A percentile compares a stretch with the other conserved stretches of the same genome.
These are phyloP conservation scores for Metarhizium anisopliae DNA, from an alignment of 2,329 filamentous ascomycete species.

Conservation along the genomic window DNA sequence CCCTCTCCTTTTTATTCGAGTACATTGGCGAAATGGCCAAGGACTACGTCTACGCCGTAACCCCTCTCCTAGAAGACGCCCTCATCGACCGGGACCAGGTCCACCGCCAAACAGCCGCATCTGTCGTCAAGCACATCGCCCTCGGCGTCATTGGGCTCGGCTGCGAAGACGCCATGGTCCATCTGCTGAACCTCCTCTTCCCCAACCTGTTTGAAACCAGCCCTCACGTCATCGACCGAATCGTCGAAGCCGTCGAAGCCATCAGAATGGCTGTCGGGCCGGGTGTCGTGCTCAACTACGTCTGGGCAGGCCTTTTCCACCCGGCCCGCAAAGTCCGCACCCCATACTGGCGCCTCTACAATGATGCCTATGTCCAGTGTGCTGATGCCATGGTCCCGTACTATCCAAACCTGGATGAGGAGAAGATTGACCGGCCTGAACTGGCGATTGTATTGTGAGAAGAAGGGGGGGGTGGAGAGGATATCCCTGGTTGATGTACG, in stretches of 20 bases:
- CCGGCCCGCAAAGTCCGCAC: conserved; percentile 88
- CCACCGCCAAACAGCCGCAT: conserved; percentile 91
- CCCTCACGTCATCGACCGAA: conserved; percentile 95
- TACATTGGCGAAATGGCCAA: conserved; percentile 99
- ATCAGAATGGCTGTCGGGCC: conserved; percentile 89
- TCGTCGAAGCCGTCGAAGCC: conserved; percentile 94
- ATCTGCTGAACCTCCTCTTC: conserved; percentile 90
- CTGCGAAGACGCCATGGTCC: conserved; percentile 97
- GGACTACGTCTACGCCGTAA: conserved; percentile 98
- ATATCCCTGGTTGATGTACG: background rate
- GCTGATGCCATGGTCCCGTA: conserved; percentile 96
- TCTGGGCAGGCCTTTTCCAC: conserved; percentile 96
- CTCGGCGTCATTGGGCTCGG: conserved; percentile 95
- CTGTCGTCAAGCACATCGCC: conserved; percentile 95
- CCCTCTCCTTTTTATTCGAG: conserved; percentile 93
- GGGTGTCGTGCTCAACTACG: conserved; percentile 91
- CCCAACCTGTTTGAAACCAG: conserved; percentile 97
- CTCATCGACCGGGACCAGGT: conserved; percentile 97
- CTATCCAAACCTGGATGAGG: conserved; percentile 79
- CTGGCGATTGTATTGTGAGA: conserved; percentile 72
- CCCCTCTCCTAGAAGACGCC: conserved; percentile 88
- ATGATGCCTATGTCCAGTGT: conserved; percentile 89
- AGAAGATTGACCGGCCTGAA: conserved; percentile 70
- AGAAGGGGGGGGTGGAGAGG: background rate
- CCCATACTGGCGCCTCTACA: conserved; percentile 95